Conservation (phyloP, 2,329 filamentous ascomycete genomes). For the Metarhizium guizhouense region DNA sequence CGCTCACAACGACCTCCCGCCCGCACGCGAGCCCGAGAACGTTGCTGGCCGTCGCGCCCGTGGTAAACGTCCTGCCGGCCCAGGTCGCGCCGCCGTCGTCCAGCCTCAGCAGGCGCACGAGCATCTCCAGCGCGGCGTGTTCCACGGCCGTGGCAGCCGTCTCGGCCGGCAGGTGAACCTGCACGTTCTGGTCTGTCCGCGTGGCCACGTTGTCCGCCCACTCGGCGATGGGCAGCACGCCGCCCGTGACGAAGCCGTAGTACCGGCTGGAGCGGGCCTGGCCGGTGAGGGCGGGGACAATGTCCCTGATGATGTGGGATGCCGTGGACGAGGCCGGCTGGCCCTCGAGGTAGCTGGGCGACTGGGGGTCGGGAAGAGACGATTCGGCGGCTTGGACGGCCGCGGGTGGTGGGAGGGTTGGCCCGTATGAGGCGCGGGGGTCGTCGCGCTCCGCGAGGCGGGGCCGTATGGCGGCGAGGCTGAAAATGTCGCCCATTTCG, state of each 20-base stretch:
- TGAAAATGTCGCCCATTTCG: constrained; percentile 19
- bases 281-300: constrained; percentile 55
- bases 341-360: constrained; percentile 19
- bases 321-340: constrained; percentile 19
- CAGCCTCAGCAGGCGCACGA: constrained; percentile 59
- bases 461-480: constrained; percentile 6
- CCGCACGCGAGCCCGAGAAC: constrained; percentile 63
- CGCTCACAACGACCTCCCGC: constrained; percentile 53
- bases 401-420: constrained; percentile 29
- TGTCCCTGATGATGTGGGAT: constrained; percentile 34
- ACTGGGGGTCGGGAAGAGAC: constrained; percentile 26
- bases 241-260: constrained; percentile 85
- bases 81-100: constrained; percentile 42
- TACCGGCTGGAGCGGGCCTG: constrained; percentile 53
- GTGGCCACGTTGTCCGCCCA: constrained; percentile 65
- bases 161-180: no score
- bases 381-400: constrained; percentile 28
- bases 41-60: constrained; percentile 66
- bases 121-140: constrained; percentile 58
- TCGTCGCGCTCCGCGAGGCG: constrained; percentile 15
- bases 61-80: constrained; percentile 24
- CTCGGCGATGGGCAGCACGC: constrained; percentile 67
- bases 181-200: no score
- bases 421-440: constrained; percentile 5
- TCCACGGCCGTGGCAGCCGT: constrained; percentile 68